Evolutionary conservation across 345 rosid species (phyloP).

Genomic region (Brassica incana): DNA sequence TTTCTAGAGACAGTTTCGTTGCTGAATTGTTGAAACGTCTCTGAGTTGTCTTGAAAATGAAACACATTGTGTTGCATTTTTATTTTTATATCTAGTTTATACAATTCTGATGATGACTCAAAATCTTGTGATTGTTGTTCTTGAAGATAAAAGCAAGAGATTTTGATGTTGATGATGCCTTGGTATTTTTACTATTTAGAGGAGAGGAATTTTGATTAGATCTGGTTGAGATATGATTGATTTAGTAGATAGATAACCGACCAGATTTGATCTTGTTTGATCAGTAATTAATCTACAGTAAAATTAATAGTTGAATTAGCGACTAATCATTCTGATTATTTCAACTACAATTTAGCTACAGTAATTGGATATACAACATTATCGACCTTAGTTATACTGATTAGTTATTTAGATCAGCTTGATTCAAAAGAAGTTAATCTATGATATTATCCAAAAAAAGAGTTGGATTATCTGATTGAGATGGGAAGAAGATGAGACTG

Average conservation of each 20-base stretch:
- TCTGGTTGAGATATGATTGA: background rate
- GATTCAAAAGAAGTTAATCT: background rate
- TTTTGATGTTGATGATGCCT: background rate
- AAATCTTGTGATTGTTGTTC: background rate
- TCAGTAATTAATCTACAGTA: background rate
- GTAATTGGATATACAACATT: too few species aligned
- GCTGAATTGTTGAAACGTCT: constrained; percentile 48
- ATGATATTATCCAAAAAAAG: background rate
- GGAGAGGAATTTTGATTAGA: background rate
- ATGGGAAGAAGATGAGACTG: background rate
- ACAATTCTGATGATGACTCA: background rate
- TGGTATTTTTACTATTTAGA: background rate
- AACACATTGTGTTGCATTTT: background rate
- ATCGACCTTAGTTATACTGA: too few species aligned
- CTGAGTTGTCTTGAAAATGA: background rate
- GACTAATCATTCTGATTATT: too few species aligned
- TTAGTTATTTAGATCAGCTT: background rate
- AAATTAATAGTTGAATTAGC: too few species aligned
- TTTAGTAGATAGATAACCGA: background rate
- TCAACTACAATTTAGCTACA: background rate
- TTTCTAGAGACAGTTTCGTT: constrained; percentile 51
- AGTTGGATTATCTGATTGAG: constrained; percentile 15
- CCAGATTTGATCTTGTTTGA: background rate
- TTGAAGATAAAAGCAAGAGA: background rate
- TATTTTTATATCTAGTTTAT: background rate